These are phyloP conservation scores for Rhododendron griersonianum DNA, from an alignment of 148 eudicot genomes.

Conservation along the genomic window DNA sequence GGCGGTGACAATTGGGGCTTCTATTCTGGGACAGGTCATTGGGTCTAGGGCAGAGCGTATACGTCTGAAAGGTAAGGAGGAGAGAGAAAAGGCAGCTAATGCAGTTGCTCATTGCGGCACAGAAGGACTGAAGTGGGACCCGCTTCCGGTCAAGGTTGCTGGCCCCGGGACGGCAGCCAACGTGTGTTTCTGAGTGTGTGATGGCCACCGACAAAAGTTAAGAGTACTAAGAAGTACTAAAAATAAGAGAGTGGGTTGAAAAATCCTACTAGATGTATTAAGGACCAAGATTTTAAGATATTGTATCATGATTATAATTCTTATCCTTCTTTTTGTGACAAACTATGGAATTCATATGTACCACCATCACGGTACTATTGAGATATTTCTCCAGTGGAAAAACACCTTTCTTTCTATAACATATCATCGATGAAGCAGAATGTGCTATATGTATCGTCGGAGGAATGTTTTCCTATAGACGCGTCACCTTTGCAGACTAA, in stretches of 20 bases:
- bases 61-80: slow-evolving; percentile 41
- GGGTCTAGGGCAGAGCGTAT: slow-evolving; percentile 76
- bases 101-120: slow-evolving; percentile 25
- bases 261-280: neutral
- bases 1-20: slow-evolving; percentile 75
- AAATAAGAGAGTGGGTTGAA: neutral
- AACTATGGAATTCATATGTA: neutral
- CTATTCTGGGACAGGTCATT: slow-evolving; percentile 69
- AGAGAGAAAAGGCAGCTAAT: slow-evolving; percentile 25
- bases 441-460: neutral
- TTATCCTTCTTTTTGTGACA: neutral
- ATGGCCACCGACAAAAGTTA: neutral
- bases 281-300: neutral
- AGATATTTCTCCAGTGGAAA: neutral
- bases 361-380: neutral
- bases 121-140: slow-evolving; percentile 26
- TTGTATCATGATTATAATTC: neutral
- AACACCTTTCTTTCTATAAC: neutral
- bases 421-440: neutral
- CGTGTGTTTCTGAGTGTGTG: slow-evolving; percentile 35
- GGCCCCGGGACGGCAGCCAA: slow-evolving; percentile 11
- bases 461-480: neutral
- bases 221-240: neutral
- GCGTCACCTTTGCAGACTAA: neutral
- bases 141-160: slow-evolving; percentile 18